A percentile compares a stretch with the other conserved stretches of the same genome.
Evolutionary conservation across 75 land plant genomes (phyloP).

Genomic region (Pinus tabuliformis): DNA sequence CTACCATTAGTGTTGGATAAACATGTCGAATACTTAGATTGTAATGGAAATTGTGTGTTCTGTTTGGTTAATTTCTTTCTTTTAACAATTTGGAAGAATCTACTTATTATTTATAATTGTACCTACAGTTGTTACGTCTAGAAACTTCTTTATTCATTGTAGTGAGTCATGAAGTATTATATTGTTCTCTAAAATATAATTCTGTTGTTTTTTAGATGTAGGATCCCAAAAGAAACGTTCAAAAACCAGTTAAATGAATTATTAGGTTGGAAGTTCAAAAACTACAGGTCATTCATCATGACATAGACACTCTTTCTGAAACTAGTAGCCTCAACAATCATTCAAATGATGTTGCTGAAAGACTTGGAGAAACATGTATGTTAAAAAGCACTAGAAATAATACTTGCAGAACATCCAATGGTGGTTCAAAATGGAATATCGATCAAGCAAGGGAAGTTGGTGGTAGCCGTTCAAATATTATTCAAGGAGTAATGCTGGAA

Average conservation of each 20-base stretch:
- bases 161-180: background rate
- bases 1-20: background rate
- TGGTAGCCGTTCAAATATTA: conserved; percentile 30
- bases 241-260: conserved; percentile 91
- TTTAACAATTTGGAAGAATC: background rate
- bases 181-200: background rate
- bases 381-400: conserved; percentile 36
- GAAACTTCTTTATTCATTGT: background rate
- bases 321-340: conserved; percentile 65
- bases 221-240: conserved; percentile 92
- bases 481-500: conserved; percentile 21
- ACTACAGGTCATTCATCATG: conserved; percentile 38
- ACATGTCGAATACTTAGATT: background rate
- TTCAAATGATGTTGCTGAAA: conserved; percentile 43
- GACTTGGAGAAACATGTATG: conserved; percentile 22
- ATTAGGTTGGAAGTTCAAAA: conserved; percentile 89
- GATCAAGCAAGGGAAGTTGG: conserved; percentile 32
- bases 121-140: background rate
- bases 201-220: conserved; percentile 10
- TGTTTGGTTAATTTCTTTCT: background rate
- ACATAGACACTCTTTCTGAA: conserved; percentile 64
- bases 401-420: conserved; percentile 35
- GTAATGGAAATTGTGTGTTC: background rate
- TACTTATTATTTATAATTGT: background rate
- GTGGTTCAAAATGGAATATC: conserved; percentile 35